Base-by-base conservation (phyloP, 2,329 filamentous ascomycete species). In the Alternaria ethzedia region DNA sequence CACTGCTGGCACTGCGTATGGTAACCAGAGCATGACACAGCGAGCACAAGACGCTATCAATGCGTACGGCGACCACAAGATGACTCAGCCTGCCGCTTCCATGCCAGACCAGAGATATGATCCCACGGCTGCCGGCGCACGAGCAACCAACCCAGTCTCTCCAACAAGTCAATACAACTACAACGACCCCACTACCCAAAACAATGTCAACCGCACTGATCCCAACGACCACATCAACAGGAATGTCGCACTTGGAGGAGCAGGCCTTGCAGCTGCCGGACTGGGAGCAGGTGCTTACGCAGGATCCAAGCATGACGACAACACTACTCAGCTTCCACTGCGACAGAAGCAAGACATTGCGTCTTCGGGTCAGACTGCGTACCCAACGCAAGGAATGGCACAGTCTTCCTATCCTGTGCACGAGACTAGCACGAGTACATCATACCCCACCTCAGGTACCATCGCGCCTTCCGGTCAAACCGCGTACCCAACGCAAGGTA, bases 81-180 rank as follows among this genome's bases (percentile, higher is more conserved):
- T 66, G 66, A 79, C 76, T 7, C 75, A 77, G 45, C 71, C 73
- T 7, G 55, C 49, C n/a, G 72, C 75, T 11, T 67, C 75, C 10
- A 72, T 79, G 72, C 64, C 70, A 26, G 72, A 78, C 5, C 75
- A 78, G 59, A 73, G 74, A 32, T 78, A 77, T 41, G 75, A 78
- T 43, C 67, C 75, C 6, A 62, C 67, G 36, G 65, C 66, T 47
- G 15, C 65, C 23, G 65, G 69, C 17, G 74, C 76, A 13, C 71
- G 68, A 49, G 69, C 71, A 9, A 44, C 71, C 20, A 75, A 64
- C 25, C 66, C 71, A 4, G 59, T 72, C 6, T 66, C 68, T 11
- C 28, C 66, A 21, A 50, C 47, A 36, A 57, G 52, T 5, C 61
- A 70, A 15, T 70, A 70, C 25, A 68, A 75, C 41, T 66, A 72